Evolutionary conservation across 495 filamentous ascomycete species (phyloP), one percentile per base, ranked within the genome.

Genomic region (Neurospora terricola): DNA sequence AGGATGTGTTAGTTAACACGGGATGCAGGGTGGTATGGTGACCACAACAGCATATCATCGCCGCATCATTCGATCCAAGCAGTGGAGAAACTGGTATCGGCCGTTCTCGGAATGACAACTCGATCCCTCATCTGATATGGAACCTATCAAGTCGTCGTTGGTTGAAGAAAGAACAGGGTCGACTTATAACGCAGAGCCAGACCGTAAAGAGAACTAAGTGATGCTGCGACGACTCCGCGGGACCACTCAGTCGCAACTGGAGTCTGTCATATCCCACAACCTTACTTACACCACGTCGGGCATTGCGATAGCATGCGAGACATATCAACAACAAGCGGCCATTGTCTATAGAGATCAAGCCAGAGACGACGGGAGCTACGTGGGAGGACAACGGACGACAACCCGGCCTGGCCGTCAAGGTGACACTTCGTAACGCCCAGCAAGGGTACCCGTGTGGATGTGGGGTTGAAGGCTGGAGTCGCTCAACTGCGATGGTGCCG

Each of bases 11-110:
- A 34, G 54, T 30, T 30, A 62, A 16, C 23, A 30, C 27, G 54
- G 23, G 27, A 62, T 62, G 27, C 54, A 34, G 30, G 8, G 72
- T 48, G 66, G 66, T 18, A 38, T 39, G 69, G 71, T 77, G 75
- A 77, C 75, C 70, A 69, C 75, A 77, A 68, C 39, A 39, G 74
- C 76, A 73, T 70, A 66, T 73, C 75, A 76, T 72, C 62, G 69
- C 38, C 69, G 73, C 75, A 78, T 78, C 75, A 78, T 73, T 73
- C 73, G 70, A 71, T 71, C 72, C 68, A 69, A 38, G 43, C 69
- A 40, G 76, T 72, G 72, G 70, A 69, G 74, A 43, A 21, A 34
- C 4, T 40, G 7, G 14, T 34, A n/a, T 66, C 27, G 70, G 70
- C 27, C 40, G 30, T 54, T 10, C 16, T 34, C 54, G 54, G 54